Percentiles rank a stretch among this genome's conserved stretches.
These are phyloP conservation scores for Simplicillium aogashimaense DNA, from an alignment of 2,329 filamentous ascomycete species.

Conservation along the genomic window DNA sequence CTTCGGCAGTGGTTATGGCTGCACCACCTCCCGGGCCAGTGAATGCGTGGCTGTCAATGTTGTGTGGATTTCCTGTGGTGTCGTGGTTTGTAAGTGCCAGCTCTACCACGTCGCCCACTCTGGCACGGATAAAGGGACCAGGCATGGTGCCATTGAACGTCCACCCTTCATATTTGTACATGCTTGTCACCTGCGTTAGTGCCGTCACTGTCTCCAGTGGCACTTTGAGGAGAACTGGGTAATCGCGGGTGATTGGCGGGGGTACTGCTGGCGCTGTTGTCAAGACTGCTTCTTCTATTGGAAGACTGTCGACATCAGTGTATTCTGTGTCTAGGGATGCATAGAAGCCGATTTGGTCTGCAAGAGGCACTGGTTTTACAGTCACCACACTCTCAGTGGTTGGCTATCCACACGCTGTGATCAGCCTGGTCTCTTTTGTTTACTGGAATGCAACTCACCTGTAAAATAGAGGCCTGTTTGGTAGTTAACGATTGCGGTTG, in stretches of 20 bases:
- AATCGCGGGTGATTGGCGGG: slow-evolving; percentile 17
- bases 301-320: slow-evolving; percentile 10
- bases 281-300: slow-evolving; percentile 17
- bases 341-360: background rate
- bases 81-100: slow-evolving; percentile 21
- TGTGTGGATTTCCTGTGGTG: slow-evolving; percentile 21
- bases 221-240: slow-evolving; percentile 19
- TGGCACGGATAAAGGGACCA: slow-evolving; percentile 23
- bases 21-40: slow-evolving; percentile 21
- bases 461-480: background rate
- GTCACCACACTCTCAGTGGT: background rate
- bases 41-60: slow-evolving; percentile 24
- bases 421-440: background rate
- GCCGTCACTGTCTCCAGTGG: slow-evolving; percentile 16
- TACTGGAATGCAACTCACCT: background rate
- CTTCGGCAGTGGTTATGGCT: slow-evolving; percentile 19
- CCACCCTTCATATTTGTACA: slow-evolving; percentile 24
- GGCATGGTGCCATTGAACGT: slow-evolving; percentile 22
- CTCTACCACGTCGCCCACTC: slow-evolving; percentile 21
- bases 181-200: slow-evolving; percentile 18
- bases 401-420: background rate
- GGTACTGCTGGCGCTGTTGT: slow-evolving; percentile 19
- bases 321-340: slow-evolving; percentile 1
- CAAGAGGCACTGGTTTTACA: background rate
- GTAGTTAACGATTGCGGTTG: background rate